Evolutionary conservation across 768 basidiomycete genomes (phyloP).

Genomic region (Russula olivacea): DNA sequence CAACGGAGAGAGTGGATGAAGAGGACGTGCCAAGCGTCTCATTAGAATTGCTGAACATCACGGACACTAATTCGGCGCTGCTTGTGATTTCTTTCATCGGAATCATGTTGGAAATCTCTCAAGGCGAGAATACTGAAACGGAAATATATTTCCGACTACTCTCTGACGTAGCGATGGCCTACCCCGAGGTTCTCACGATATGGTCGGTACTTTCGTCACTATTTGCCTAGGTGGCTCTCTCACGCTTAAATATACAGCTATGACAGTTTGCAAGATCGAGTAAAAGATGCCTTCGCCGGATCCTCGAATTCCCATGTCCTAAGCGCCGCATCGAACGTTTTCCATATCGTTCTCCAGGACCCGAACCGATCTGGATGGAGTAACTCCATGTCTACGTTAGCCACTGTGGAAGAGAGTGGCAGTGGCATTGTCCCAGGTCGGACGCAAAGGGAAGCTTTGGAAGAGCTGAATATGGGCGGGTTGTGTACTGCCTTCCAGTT

Average conservation of each 20-base stretch:
- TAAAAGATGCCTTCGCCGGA: conserved; percentile 64
- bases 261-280: conserved; percentile 67
- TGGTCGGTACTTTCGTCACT: conserved; percentile 45
- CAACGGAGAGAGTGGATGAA: conserved; percentile 37
- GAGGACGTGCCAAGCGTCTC: conserved; percentile 47
- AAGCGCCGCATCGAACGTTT: conserved; percentile 66
- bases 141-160: conserved; percentile 74
- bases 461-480: conserved; percentile 69
- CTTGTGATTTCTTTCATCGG: conserved; percentile 69
- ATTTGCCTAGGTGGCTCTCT: not conserved
- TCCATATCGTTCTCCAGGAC: conserved; percentile 62
- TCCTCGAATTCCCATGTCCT: conserved; percentile 69
- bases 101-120: conserved; percentile 67
- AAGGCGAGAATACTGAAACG: conserved; percentile 76
- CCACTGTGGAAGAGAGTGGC: conserved; percentile 50
- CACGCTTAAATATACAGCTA: conserved; percentile 42
- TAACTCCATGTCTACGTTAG: conserved; percentile 60
- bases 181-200: conserved; percentile 67
- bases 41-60: conserved; percentile 53
- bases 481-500: conserved; percentile 70
- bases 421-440: conserved; percentile 37
- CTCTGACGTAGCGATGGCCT: conserved; percentile 57
- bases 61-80: conserved; percentile 58
- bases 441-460: conserved; percentile 53
- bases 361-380: conserved; percentile 39